Base-by-base conservation (phyloP, 257 asterid genomes). In the Salvia hispanica region DNA sequence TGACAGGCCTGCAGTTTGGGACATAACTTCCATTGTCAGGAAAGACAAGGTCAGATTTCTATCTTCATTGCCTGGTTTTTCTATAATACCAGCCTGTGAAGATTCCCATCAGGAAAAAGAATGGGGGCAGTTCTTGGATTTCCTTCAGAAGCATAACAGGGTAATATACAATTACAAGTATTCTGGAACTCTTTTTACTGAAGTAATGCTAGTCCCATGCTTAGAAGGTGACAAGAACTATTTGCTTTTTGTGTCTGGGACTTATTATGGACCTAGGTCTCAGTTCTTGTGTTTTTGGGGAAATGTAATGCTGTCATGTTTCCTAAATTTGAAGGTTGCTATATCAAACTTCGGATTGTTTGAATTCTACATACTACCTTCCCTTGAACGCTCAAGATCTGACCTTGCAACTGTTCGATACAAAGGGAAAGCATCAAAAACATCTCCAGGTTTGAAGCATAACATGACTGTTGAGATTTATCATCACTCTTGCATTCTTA, bases 1-100 rank as follows among this genome's bases (percentile, higher is more conserved):
- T 64, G 50, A 25, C 82, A 89, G 95, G 73, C 81, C 88, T 33
- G 59, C 45, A 33, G 79, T 45, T 76, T 85, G 87, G 95, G 75
- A 70, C 50, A 74, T 89, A 55, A 46, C 64, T 39, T 5, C 72
- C 53, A 69, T 71, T 21, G 76, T 74, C 55, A 76, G 79, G 53
- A 67, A 33, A 48, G 79, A 70, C 6, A 72, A n/a, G 42, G 0
- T 69, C 43, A 73, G 58, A 56, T 58, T 48, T 70, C 81, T 79
- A 21, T 36, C 83, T 55, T 74, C 47, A 9, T 69, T 82, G 68
- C 86, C 83, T 25, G 43, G 72, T 34, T 85, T 78, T 76, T 69
- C 69, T 64, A 65, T 89, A 40, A 13, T 12, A 28, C 81, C 85
- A n/a, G 86, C 85, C 39, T 64, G 69, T 65, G 85, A 85, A 80